Percentiles rank a stretch among this genome's conserved stretches.
Evolutionary conservation across 2,329 filamentous ascomycete genomes (phyloP).

Genomic region (Fusarium nelsonii): DNA sequence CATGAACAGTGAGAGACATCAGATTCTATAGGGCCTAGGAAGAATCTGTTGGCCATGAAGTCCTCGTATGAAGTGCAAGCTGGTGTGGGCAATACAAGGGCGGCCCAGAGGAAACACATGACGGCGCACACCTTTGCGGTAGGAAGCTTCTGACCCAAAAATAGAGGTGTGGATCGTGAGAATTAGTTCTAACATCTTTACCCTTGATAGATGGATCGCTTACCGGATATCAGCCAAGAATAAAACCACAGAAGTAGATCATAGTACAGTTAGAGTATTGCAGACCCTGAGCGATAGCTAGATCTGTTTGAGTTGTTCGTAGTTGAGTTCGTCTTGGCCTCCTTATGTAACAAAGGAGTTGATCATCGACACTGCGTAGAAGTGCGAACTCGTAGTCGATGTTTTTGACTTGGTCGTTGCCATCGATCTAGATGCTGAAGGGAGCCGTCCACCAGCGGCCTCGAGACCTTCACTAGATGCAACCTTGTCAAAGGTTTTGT

Average conservation of each 20-base stretch:
- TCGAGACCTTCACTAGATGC: too few species aligned
- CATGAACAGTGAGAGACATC: not conserved
- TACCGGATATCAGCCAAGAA: not conserved
- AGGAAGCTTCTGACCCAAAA: not conserved
- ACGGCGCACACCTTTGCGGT: not conserved
- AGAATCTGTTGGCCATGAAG: not conserved
- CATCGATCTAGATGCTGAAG: too few species aligned
- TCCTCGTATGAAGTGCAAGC: not conserved
- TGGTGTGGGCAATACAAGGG: not conserved
- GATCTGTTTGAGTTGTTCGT: too few species aligned
- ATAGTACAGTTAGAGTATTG: not conserved
- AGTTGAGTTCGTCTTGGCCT: too few species aligned
- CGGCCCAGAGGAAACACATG: not conserved
- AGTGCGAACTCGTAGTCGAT: too few species aligned
- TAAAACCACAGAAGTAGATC: not conserved
- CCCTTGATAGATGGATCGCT: not conserved
- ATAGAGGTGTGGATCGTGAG: not conserved
- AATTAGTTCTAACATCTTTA: not conserved
- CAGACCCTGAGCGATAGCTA: not conserved
- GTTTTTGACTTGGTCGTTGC: too few species aligned
- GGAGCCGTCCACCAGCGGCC: too few species aligned
- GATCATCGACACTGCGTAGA: too few species aligned
- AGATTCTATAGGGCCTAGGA: not conserved
- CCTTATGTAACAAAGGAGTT: too few species aligned
- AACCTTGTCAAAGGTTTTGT: too few species aligned